phyloP scores from a whole-genome alignment of 2,329 filamentous ascomycete species.

The Xylogone sp. region DNA sequence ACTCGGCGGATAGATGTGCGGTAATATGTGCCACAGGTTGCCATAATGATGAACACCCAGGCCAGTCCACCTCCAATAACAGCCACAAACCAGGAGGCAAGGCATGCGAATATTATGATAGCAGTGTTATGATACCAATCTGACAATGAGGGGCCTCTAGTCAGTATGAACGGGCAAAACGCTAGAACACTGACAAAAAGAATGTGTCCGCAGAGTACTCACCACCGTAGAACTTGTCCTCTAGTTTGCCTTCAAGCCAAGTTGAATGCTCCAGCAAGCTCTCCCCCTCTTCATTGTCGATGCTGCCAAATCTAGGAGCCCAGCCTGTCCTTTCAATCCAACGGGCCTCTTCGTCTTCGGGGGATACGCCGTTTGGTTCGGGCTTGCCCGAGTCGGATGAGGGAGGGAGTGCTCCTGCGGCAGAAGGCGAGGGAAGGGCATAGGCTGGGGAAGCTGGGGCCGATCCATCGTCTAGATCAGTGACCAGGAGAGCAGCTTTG shows the following conservation, averaged over 20 bases:
- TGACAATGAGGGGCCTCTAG: slow-evolving; percentile 28
- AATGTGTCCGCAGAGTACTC: no score
- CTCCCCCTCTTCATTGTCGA: slow-evolving; percentile 47
- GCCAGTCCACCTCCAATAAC: slow-evolving; percentile 85
- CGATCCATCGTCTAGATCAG: slow-evolving; percentile 70
- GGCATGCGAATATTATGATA: slow-evolving; percentile 89
- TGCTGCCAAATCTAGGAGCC: slow-evolving; percentile 76
- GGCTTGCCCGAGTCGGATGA: slow-evolving; percentile 44
- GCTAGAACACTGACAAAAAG: no score
- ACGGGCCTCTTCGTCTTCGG: slow-evolving; percentile 50
- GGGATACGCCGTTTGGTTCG: slow-evolving; percentile 42
- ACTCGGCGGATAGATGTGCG: slow-evolving; percentile 91
- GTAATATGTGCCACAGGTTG: slow-evolving; percentile 90
- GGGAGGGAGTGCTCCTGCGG: slow-evolving; percentile 60
- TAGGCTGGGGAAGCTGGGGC: slow-evolving; percentile 54
- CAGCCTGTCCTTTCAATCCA: slow-evolving; percentile 69
- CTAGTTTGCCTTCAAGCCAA: slow-evolving; percentile 75
- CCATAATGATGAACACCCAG: slow-evolving; percentile 94
- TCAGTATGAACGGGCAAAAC: no score
- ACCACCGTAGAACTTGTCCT: slow-evolving; percentile 90
- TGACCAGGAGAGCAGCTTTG: slow-evolving; percentile 67
- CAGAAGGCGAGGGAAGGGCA: slow-evolving; percentile 72
- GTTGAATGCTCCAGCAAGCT: slow-evolving; percentile 85
- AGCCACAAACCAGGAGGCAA: slow-evolving; percentile 86
- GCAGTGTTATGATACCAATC: slow-evolving; percentile 98